Evolutionary conservation across 1,284 basidiomycete species (phyloP), one percentile per base, ranked within the genome.

Genomic region (Neolentinus lepideus): DNA sequence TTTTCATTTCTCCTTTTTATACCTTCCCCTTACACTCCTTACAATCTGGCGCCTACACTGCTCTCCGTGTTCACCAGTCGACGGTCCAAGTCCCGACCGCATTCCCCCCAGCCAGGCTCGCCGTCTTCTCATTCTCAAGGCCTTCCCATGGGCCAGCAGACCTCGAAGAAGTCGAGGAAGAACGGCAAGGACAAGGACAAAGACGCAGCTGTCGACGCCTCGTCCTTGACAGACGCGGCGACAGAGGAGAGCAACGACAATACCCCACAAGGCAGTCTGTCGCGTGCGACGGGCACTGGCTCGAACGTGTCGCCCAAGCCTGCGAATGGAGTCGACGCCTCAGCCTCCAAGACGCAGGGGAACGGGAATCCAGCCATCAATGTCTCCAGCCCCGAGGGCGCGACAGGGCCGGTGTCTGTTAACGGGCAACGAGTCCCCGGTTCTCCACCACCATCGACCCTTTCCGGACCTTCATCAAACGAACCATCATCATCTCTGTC

Each of bases 31-130:
- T 52, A 14, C 51, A 25, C 51, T 55, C 58, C 64, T 61, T 62
- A 63, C 76, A 89, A 78, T 68, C 85, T 90, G 88, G 88, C 88
- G 74, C 86, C 86, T 56, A 84, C 87, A 67, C 78, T 91, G 54
- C 76, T 91, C 67, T 85, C 87, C 66, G 84, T 83, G 54, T 79
- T 90, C 60, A 78, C 86, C 59, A 83, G 81, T 62, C 76, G 85
- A 69, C 76, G 88, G 59, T 78, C 81, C 63, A 85, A 79, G 78
- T 80, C 83, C 61, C 77, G 88, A 71, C 76, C 83, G 48, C 81
- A 84, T 66, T 88, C 86, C 57, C 83, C 85, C 51, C 80, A 81
- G 63, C 81, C 79, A 56, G 65, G 67, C 54, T 69, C 69, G 43
- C 65, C 68, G 45, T 67, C 69, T 24, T 60, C 66, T 52, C 63